Percentiles rank a stretch among this genome's conserved stretches.
Conservation (phyloP, 2,329 filamentous ascomycete species). For the Paracamarosporium sp. region DNA sequence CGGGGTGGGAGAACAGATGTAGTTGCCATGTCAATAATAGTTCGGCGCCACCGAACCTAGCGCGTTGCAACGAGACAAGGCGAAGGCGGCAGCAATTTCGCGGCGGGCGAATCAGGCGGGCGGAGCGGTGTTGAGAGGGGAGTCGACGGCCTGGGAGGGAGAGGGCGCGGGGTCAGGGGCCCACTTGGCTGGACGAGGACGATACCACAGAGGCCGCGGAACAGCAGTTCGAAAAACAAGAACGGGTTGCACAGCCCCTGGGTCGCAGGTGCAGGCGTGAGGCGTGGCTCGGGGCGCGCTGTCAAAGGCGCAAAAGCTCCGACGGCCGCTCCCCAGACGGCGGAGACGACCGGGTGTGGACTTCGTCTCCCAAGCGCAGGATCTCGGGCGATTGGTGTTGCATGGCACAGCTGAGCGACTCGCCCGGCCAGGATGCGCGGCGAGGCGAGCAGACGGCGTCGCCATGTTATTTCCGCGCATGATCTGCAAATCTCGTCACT, state of each 20-base stretch:
- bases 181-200: not conserved
- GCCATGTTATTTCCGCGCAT: slow-evolving; percentile 6
- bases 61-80: not conserved
- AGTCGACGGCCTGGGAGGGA: slow-evolving; percentile 6
- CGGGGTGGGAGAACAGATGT: too few species aligned
- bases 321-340: slow-evolving; percentile 15
- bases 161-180: not conserved
- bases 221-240: not conserved
- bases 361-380: slow-evolving; percentile 26
- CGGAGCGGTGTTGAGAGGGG: not conserved
- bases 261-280: not conserved
- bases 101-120: slow-evolving; percentile 3
- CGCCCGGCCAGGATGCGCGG: not conserved
- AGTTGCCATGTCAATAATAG: too few species aligned
- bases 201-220: not conserved
- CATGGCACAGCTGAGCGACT: not conserved
- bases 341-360: slow-evolving; percentile 25
- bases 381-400: slow-evolving; percentile 19
- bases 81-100: slow-evolving; percentile 1
- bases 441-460: not conserved
- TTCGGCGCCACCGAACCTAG: not conserved
- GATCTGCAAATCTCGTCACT: slow-evolving; percentile 7
- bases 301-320: slow-evolving; percentile 14
- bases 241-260: not conserved
- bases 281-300: slow-evolving; percentile 10